Evolutionary conservation across 768 basidiomycete species (phyloP).

Genomic region (Boletellus emodensis): DNA sequence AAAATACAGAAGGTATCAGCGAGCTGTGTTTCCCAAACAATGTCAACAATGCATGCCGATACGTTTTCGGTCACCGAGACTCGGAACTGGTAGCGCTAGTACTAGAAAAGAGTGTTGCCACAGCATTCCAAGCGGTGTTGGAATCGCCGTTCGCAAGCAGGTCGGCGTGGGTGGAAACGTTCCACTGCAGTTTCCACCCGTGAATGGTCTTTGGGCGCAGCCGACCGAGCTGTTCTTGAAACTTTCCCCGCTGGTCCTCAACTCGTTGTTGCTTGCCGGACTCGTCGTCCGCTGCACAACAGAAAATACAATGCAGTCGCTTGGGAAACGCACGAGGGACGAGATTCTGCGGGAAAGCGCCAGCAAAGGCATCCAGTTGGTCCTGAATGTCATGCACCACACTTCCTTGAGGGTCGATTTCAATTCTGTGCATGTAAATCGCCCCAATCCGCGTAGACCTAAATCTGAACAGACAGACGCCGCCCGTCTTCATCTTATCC

Average conservation of each 20-base stretch:
- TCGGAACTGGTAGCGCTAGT: too few relatives aligned
- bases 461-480: background rate
- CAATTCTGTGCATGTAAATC: slow-evolving; percentile 17
- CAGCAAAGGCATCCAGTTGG: slow-evolving; percentile 7
- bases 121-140: slow-evolving; percentile 12
- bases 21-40: too few relatives aligned
- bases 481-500: background rate
- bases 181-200: background rate
- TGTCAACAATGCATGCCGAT: too few relatives aligned
- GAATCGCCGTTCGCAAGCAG: background rate
- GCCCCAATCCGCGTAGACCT: slow-evolving; percentile 6
- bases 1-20: too few relatives aligned
- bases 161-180: background rate
- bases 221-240: background rate
- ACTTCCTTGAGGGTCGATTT: background rate
- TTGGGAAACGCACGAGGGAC: background rate
- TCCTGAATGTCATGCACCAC: background rate
- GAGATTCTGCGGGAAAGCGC: slow-evolving; percentile 6
- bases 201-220: background rate
- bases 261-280: background rate
- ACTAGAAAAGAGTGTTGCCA: slow-evolving; percentile 8
- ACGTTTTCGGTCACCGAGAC: too few relatives aligned
- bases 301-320: slow-evolving; percentile 10
- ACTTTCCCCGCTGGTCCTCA: fast-evolving
- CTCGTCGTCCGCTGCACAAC: background rate